Evolutionary conservation across 2,329 filamentous ascomycete species (phyloP).

Genomic region (Penicillium sp.): DNA sequence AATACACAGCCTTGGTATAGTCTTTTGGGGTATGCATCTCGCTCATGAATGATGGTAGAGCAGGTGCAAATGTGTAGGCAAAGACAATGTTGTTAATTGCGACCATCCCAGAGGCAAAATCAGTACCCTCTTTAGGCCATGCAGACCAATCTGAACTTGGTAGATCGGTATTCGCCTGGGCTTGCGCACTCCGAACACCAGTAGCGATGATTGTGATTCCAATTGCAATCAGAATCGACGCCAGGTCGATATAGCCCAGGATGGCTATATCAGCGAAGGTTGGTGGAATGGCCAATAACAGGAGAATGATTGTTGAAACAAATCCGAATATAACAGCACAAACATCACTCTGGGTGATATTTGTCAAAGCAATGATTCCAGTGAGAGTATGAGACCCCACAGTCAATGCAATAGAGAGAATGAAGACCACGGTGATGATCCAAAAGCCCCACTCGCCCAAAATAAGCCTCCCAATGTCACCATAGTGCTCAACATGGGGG

Average conservation of each 20-base stretch:
- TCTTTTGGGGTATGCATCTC: slow-evolving; percentile 9
- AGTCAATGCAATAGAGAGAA: slow-evolving; percentile 1
- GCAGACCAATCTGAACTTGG: slow-evolving; percentile 8
- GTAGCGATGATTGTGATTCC: slow-evolving; percentile 34
- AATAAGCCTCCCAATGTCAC: slow-evolving; percentile 1
- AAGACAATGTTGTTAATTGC: slow-evolving; percentile 9
- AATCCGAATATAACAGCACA: slow-evolving; percentile 2
- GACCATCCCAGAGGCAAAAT: slow-evolving; percentile 3
- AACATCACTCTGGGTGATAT: slow-evolving; percentile 2
- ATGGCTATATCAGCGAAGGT: slow-evolving; percentile 35
- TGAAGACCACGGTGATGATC: slow-evolving; percentile 3
- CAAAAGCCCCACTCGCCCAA: neutral
- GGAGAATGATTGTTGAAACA: slow-evolving; percentile 16
- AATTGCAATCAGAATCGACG: slow-evolving; percentile 32
- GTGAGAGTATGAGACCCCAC: slow-evolving; percentile 5
- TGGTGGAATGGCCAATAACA: slow-evolving; percentile 30
- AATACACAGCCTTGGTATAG: slow-evolving; percentile 5
- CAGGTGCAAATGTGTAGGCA: slow-evolving; percentile 6
- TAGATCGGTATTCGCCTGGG: slow-evolving; percentile 11
- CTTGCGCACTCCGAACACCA: slow-evolving; percentile 23
- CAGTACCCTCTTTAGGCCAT: slow-evolving; percentile 4
- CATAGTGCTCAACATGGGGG: slow-evolving; percentile 4
- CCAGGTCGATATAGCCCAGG: slow-evolving; percentile 35
- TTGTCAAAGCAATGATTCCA: slow-evolving; percentile 3
- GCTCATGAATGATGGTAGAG: slow-evolving; percentile 3